Evolutionary conservation across 1,139 yeast species (phyloP).

Genomic region (Taphrina confusa): DNA sequence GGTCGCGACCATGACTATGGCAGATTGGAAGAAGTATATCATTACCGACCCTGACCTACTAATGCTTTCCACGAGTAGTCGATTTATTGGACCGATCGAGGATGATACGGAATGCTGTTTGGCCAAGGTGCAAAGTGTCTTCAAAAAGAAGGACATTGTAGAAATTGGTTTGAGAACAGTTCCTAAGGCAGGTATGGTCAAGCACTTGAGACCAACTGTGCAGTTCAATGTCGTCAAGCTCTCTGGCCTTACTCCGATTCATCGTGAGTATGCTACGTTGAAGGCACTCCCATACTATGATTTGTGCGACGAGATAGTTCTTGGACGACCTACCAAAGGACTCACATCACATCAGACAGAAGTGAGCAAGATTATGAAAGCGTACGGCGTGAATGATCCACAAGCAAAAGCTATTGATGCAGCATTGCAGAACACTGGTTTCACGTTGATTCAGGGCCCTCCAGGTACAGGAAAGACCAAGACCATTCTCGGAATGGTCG

Average conservation of each 20-base stretch:
- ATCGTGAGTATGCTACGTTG: slow-evolving; percentile 85
- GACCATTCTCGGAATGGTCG: slow-evolving; percentile 88
- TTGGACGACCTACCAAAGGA: slow-evolving; percentile 51
- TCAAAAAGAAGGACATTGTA: slow-evolving; percentile 58
- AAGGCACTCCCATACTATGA: slow-evolving; percentile 81
- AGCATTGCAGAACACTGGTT: slow-evolving; percentile 67
- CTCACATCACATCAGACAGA: slow-evolving; percentile 36
- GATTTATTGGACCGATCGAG: slow-evolving; percentile 7
- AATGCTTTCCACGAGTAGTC: slow-evolving; percentile 56
- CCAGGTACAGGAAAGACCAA: slow-evolving; percentile 99
- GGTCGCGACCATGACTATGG: slow-evolving; percentile 68
- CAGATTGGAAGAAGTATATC: slow-evolving; percentile 55
- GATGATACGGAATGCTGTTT: slow-evolving; percentile 55
- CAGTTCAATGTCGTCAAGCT: slow-evolving; percentile 68
- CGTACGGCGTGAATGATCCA: slow-evolving; percentile 72
- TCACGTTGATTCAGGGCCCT: slow-evolving; percentile 93
- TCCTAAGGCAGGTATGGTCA: slow-evolving; percentile 54
- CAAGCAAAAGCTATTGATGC: slow-evolving; percentile 88
- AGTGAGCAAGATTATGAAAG: slow-evolving; percentile 43
- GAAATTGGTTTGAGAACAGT: slow-evolving; percentile 75
- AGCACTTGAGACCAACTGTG: slow-evolving; percentile 63
- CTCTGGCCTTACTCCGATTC: slow-evolving; percentile 68
- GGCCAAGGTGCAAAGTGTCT: slow-evolving; percentile 74
- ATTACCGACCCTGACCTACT: slow-evolving; percentile 76
- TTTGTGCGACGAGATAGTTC: slow-evolving; percentile 61